phyloP scores from a whole-genome alignment of 805 yeast species.

The Brettanomyces anomalus region DNA sequence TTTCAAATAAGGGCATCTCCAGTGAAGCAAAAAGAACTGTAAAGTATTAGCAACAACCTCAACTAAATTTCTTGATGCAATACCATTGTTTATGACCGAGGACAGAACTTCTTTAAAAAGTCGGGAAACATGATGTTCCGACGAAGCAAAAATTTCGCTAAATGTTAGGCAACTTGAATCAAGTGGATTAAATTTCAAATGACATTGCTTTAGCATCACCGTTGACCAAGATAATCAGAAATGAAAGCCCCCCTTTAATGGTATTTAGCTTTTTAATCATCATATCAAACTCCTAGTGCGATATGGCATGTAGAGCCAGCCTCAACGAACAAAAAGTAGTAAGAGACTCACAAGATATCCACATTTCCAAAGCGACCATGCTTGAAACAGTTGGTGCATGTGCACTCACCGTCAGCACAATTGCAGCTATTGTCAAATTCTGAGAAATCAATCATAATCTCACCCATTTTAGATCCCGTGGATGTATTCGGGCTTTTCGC shows the following conservation, averaged over 20 bases:
- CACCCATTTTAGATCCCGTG: not conserved
- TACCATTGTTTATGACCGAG: constrained; percentile 80
- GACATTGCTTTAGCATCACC: constrained; percentile 28
- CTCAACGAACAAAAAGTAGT: too few species aligned
- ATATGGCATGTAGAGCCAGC: too few species aligned
- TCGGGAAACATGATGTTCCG: constrained; percentile 42
- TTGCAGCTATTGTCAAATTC: constrained; percentile 21
- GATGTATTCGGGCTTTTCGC: too few species aligned
- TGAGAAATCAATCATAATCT: constrained; percentile 9
- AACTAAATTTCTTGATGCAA: constrained; percentile 86
- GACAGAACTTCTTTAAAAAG: constrained; percentile 80
- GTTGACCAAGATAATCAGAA: constrained; percentile 70
- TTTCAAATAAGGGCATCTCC: constrained; percentile 88
- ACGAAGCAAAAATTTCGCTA: constrained; percentile 70
- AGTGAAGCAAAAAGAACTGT: constrained; percentile 89
- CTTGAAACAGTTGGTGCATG: constrained; percentile 24
- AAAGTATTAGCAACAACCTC: constrained; percentile 80
- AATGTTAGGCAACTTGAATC: constrained; percentile 60
- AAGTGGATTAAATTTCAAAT: constrained; percentile 59
- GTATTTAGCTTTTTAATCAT: constrained; percentile 65
- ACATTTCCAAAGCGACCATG: constrained; percentile 21
- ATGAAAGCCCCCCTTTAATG: constrained; percentile 85
- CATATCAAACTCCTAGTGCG: constrained; percentile 75
- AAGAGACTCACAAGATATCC: constrained; percentile 3
- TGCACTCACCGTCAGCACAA: constrained; percentile 25